Conservation (phyloP, 805 yeast genomes). For the Wickerhamomyces sydowiorum region DNA sequence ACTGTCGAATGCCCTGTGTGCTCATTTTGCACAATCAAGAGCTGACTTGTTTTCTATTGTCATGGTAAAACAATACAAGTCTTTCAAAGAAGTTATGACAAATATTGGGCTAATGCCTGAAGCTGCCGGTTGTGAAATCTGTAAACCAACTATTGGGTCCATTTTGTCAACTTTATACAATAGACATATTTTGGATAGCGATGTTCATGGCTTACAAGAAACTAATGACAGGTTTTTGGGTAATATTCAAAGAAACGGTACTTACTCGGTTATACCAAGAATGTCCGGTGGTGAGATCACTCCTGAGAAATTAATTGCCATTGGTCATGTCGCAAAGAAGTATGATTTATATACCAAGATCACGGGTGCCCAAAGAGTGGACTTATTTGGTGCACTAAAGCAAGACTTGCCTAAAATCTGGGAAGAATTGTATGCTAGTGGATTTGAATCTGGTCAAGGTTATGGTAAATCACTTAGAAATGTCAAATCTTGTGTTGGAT, state of each 20-base stretch:
- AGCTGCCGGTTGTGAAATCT: slow-evolving; percentile 31
- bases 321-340: slow-evolving; percentile 27
- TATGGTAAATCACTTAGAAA: slow-evolving; percentile 31
- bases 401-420: slow-evolving; percentile 27
- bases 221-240: slow-evolving; percentile 32
- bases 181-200: slow-evolving; percentile 25
- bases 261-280: slow-evolving; percentile 32
- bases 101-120: slow-evolving; percentile 22
- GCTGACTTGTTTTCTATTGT: slow-evolving; percentile 29
- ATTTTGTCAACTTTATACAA: slow-evolving; percentile 29
- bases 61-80: slow-evolving; percentile 26
- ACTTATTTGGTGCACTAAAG: slow-evolving; percentile 29
- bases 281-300: slow-evolving; percentile 34
- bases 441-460: slow-evolving; percentile 33
- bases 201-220: slow-evolving; percentile 30
- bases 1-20: slow-evolving; percentile 26
- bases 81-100: slow-evolving; percentile 26
- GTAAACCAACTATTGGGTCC: slow-evolving; percentile 32
- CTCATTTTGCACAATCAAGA: slow-evolving; percentile 29
- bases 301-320: slow-evolving; percentile 30
- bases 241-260: slow-evolving; percentile 33
- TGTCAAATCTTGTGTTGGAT: slow-evolving; percentile 33
- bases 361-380: slow-evolving; percentile 32
- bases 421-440: slow-evolving; percentile 26
- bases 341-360: slow-evolving; percentile 30